Conservation (phyloP, 768 basidiomycete genomes). For the Kwoniella dejecticola region DNA sequence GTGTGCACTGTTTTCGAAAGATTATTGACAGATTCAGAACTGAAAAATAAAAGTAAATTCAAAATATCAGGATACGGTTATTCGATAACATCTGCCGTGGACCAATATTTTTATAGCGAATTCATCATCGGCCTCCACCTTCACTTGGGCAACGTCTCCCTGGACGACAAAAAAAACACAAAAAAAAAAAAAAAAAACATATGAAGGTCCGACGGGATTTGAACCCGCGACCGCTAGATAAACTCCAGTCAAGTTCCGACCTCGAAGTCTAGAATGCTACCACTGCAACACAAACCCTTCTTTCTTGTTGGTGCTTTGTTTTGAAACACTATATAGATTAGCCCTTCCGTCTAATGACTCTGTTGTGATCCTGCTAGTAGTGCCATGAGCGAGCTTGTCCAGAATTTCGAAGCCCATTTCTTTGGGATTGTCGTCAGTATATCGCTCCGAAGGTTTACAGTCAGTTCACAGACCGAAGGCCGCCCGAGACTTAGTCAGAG, state of each 20-base stretch:
- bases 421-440: too few species aligned
- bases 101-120: neutral
- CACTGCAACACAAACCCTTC: constrained; percentile 31
- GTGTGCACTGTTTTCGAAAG: neutral
- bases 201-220: constrained; percentile 30
- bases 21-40: constrained; percentile 4
- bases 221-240: constrained; percentile 33
- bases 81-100: constrained; percentile 7
- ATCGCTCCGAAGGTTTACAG: too few species aligned
- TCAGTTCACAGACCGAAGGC: too few species aligned
- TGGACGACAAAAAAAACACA: too few species aligned
- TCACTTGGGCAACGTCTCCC: too few species aligned
- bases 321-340: neutral
- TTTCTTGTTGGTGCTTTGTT: neutral
- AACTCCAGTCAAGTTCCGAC: constrained; percentile 27
- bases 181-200: constrained; percentile 12
- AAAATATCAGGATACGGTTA: neutral
- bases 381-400: too few species aligned
- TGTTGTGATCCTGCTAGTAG: too few species aligned
- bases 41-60: neutral
- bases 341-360: too few species aligned
- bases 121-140: constrained; percentile 2
- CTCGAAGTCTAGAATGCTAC: constrained; percentile 35
- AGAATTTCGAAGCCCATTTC: too few species aligned
- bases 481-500: too few species aligned